phyloP scores from a whole-genome alignment of 1,284 basidiomycete species.

The Naganishia sp. region DNA sequence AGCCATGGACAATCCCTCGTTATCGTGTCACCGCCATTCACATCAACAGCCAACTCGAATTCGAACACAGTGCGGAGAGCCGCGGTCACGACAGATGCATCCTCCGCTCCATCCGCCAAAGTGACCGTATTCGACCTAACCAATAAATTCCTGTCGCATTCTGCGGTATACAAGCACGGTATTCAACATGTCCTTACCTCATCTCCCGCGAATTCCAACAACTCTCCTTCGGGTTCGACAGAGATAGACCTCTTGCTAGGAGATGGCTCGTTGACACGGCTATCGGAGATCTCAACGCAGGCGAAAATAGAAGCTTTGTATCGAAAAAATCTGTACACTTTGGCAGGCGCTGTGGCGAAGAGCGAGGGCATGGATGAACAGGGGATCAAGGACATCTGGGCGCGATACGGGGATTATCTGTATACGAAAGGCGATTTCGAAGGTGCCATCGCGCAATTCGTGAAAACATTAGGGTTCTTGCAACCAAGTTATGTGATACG shows the following conservation, averaged over 20 bases:
- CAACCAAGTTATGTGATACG: conserved; percentile 96
- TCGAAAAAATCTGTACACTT: conserved; percentile 68
- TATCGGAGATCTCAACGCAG: conserved; percentile 76
- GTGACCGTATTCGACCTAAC: conserved; percentile 89
- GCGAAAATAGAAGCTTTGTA: conserved; percentile 81
- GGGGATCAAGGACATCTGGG: conserved; percentile 79
- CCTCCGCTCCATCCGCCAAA: conserved; percentile 70
- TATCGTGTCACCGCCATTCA: conserved; percentile 82
- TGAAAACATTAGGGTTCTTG: conserved; percentile 83
- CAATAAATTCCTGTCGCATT: conserved; percentile 87
- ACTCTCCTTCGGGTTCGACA: background rate
- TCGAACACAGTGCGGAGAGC: conserved; percentile 71
- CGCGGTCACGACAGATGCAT: conserved; percentile 35
- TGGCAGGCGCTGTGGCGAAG: conserved; percentile 70
- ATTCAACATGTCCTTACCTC: conserved; percentile 76
- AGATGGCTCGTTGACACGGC: conserved; percentile 62
- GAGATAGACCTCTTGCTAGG: conserved; percentile 24
- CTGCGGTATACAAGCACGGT: conserved; percentile 73
- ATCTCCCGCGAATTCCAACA: conserved; percentile 59
- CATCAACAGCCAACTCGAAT: conserved; percentile 64
- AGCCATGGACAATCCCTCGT: conserved; percentile 78
- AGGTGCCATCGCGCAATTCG: conserved; percentile 86
- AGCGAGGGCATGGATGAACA: conserved; percentile 70
- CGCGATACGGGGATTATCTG: conserved; percentile 86
- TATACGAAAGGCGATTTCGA: conserved; percentile 92